Base-by-base conservation (phyloP, 2,329 filamentous ascomycete genomes). In the Aspergillus sp. region DNA sequence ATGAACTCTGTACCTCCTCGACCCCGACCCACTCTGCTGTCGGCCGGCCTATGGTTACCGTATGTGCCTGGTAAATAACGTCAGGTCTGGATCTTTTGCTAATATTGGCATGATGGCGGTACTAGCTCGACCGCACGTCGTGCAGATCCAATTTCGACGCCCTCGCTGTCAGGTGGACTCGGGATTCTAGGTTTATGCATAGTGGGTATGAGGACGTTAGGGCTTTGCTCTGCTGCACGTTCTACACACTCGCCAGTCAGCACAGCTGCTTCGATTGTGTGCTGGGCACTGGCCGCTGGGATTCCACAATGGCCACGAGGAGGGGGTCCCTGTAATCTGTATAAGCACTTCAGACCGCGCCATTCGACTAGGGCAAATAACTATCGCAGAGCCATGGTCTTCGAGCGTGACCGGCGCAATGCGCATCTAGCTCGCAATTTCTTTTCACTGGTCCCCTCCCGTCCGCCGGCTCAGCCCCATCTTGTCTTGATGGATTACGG, bases 91-190 rank as follows among this genome's bases (percentile, higher is more conserved):
- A n/a, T 30, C 30, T 13, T 50, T 50, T 50, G 13, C 47, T 50
- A 50, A 50, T 50, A 50, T 50, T 50, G 47, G 47, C 47, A 50
- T 11, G 41, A 49, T 21, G 38, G 27, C 53, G 42, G 15, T 49
- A 49, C 47, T 50, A 30, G 47, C 47, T 50, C 25, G n/a, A 30
- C 19, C 49, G 54, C 42, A 60, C 23, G 38, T 47, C 25, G 17
- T 58, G 60, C 42, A 57, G 60, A 62, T 62, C 54, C 21, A 56
- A 62, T 60, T 57, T 54, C 48, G 44, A 57, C 57, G 48, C 49
- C 39, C 59, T 60, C 30, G 60, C 54, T 62, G 57, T 62, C 57
- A 57, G 51, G 57, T 58, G 62, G 59, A 54, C 44, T 36, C 6
- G n/a, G 27, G 57, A 41, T 44, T 57, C 48, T 56, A 57, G 47